These are phyloP conservation scores for Mortierella sp. DNA, from an alignment of 371 early-diverging fungal genomes.

Conservation along the genomic window DNA sequence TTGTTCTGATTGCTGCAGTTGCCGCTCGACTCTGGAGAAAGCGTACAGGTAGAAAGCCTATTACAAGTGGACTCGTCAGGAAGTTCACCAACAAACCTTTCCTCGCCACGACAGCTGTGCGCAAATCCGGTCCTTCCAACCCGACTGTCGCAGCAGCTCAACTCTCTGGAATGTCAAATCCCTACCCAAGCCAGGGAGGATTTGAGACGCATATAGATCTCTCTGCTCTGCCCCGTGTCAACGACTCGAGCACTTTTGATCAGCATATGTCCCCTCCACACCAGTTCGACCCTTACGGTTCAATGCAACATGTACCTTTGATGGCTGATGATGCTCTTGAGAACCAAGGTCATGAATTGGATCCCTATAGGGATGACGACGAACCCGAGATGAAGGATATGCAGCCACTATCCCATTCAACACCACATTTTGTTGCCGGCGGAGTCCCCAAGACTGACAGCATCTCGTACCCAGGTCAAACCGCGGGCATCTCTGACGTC, in stretches of 20 bases:
- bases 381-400: slow-evolving; percentile 15
- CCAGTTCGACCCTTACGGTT: slow-evolving; percentile 26
- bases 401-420: neutral
- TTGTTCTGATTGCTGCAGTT: slow-evolving; percentile 22
- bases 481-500: neutral
- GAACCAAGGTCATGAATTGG: slow-evolving; percentile 21
- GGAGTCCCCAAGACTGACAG: neutral
- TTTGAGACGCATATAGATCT: slow-evolving; percentile 37
- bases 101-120: slow-evolving; percentile 2
- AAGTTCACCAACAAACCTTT: slow-evolving; percentile 29
- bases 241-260: slow-evolving; percentile 19
- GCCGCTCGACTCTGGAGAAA: slow-evolving; percentile 22
- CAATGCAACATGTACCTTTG: slow-evolving; percentile 34
- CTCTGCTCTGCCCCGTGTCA: slow-evolving; percentile 27
- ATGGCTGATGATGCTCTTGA: slow-evolving; percentile 50
- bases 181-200: neutral
- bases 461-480: slow-evolving; percentile 1
- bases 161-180: slow-evolving; percentile 24
- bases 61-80: neutral
- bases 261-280: slow-evolving; percentile 16
- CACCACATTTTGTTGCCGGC: neutral
- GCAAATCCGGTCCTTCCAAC: neutral
- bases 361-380: slow-evolving; percentile 27
- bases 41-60: neutral
- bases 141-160: slow-evolving; percentile 17